Percentiles rank a stretch among this genome's conserved stretches.
Conservation (phyloP, 225 moss, liverwort and hornwort species). For the Antitrichia curtipendula region DNA sequence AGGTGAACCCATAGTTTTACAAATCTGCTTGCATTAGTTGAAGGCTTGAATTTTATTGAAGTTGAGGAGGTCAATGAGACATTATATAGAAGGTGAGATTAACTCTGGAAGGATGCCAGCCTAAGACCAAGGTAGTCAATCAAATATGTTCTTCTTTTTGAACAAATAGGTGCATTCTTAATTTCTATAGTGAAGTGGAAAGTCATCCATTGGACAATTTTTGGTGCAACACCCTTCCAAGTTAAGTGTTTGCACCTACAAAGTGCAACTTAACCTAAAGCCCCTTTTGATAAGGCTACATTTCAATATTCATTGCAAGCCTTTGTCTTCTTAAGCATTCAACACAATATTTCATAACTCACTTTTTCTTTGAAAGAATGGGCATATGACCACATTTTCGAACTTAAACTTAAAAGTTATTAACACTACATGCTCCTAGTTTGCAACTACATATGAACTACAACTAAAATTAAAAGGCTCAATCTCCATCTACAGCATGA, state of each 20-base stretch:
- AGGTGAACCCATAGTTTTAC: neutral
- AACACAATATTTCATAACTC: neutral
- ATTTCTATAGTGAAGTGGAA: neutral
- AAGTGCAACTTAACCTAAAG: neutral
- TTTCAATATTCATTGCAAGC: neutral
- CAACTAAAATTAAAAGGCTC: neutral
- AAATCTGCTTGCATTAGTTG: neutral
- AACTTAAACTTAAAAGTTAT: neutral
- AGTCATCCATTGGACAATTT: neutral
- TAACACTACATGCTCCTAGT: neutral
- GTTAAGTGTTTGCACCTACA: neutral
- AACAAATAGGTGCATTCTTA: neutral
- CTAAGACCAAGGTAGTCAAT: neutral
- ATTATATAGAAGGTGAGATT: neutral
- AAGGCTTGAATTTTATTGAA: neutral
- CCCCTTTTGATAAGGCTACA: neutral
- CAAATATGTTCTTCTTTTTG: neutral
- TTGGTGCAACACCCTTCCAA: accelerated
- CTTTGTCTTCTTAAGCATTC: neutral
- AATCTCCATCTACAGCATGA: neutral
- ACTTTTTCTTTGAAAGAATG: neutral
- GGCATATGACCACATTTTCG: neutral
- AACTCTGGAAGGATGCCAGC: accelerated
- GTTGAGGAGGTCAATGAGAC: neutral
- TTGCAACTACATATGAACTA: neutral